Evolutionary conservation across 768 basidiomycete genomes (phyloP).

Genomic region (Boletellus sp.): DNA sequence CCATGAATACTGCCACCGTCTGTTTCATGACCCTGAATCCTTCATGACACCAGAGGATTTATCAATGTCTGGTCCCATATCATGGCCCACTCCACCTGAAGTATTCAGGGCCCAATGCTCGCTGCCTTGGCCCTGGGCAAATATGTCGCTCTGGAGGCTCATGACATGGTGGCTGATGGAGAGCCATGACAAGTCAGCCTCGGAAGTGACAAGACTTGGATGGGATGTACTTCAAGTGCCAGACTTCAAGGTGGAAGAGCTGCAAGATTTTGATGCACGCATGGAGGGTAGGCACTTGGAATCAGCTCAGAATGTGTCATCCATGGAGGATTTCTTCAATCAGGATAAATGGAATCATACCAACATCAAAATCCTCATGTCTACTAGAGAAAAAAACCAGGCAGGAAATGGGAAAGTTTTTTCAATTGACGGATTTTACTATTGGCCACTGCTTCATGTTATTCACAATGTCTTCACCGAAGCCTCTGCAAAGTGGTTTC

Average conservation of each 20-base stretch:
- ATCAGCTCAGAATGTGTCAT: neutral
- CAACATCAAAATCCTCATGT: neutral
- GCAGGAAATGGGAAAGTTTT: neutral
- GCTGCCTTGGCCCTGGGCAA: neutral
- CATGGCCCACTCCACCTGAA: too few relatives aligned
- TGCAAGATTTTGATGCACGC: neutral
- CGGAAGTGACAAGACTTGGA: neutral
- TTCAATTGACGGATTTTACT: conserved; percentile 10
- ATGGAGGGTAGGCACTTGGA: neutral
- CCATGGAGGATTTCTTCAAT: too few relatives aligned
- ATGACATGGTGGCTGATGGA: neutral
- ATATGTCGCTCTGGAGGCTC: neutral
- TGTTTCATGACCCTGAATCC: neutral
- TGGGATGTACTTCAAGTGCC: neutral
- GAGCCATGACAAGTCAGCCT: neutral
- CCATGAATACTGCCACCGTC: neutral
- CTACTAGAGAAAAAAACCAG: neutral
- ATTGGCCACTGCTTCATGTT: conserved; percentile 10
- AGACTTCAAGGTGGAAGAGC: neutral
- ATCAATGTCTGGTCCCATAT: too few relatives aligned
- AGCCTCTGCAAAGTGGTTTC: conserved; percentile 3
- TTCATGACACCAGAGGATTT: too few relatives aligned
- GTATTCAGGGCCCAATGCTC: too few relatives aligned
- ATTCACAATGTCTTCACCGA: conserved; percentile 10
- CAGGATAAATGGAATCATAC: too few relatives aligned